Conservation (phyloP, 1,284 basidiomycete genomes). For the Sanghuangporus baumii region DNA sequence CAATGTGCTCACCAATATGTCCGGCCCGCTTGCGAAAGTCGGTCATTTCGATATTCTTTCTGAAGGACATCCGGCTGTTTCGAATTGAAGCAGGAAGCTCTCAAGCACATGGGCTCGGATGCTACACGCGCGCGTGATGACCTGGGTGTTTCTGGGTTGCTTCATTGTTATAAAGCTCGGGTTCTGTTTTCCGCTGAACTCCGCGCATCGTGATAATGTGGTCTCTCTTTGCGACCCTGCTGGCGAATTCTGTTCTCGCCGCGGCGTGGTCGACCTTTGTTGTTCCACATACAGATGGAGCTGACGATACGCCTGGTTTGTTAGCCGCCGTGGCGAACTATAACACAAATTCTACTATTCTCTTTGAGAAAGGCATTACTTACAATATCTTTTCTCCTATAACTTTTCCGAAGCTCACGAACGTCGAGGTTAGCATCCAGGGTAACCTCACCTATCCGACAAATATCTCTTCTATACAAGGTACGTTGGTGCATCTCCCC, state of each 20-base stretch:
- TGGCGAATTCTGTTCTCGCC: background rate
- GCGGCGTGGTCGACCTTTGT: constrained; percentile 43
- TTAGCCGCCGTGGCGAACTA: constrained; percentile 37
- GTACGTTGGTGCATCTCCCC: constrained; percentile 26
- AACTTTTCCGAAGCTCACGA: constrained; percentile 47
- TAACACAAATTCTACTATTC: constrained; percentile 43
- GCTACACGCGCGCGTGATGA: background rate
- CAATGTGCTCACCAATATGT: too few species aligned
- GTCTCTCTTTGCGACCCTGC: background rate
- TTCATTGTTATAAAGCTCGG: constrained; percentile 12
- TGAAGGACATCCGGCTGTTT: background rate
- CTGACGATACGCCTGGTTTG: constrained; percentile 48
- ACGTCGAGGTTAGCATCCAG: constrained; percentile 51
- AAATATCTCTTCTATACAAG: constrained; percentile 50
- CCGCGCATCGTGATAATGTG: background rate
- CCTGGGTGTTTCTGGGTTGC: background rate
- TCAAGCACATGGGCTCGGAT: background rate
- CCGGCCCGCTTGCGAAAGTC: too few species aligned
- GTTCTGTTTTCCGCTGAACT: background rate
- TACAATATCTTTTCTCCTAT: constrained; percentile 58
- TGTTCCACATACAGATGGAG: constrained; percentile 42
- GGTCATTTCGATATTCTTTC: background rate
- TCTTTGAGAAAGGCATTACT: constrained; percentile 48
- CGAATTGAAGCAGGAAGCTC: background rate
- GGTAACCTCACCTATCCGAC: constrained; percentile 53